These are phyloP conservation scores for Thelephora aurantiotincta DNA, from an alignment of 768 basidiomycete genomes.

Conservation along the genomic window DNA sequence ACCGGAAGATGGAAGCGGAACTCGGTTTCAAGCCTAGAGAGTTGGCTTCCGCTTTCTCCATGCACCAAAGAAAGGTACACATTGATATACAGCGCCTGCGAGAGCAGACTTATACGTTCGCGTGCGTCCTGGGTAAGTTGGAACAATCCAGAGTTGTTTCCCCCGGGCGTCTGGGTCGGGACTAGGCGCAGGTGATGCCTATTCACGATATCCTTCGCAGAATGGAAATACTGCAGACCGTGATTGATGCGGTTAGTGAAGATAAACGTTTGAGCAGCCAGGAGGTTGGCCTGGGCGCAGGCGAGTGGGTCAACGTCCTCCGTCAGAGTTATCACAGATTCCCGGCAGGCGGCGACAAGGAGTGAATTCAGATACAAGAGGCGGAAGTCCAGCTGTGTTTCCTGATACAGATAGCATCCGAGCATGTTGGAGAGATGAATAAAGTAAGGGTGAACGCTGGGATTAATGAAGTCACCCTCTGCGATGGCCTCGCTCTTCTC, in stretches of 20 bases:
- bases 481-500: background rate
- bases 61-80: too few species aligned
- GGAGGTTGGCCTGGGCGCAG: background rate
- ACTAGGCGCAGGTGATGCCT: background rate
- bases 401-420: background rate
- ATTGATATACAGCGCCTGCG: too few species aligned
- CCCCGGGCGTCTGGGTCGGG: background rate
- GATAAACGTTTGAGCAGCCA: background rate
- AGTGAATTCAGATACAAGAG: background rate
- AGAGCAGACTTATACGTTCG: too few species aligned
- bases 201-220: background rate
- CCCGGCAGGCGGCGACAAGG: background rate
- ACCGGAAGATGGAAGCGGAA: too few species aligned
- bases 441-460: conserved; percentile 1
- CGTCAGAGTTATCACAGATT: background rate
- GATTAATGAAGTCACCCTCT: background rate
- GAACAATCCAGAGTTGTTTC: too few species aligned
- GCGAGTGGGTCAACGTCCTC: background rate
- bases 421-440: background rate
- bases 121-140: too few species aligned
- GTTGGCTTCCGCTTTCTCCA: too few species aligned
- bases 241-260: background rate
- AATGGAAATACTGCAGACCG: background rate
- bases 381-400: background rate
- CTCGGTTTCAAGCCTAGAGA: too few species aligned